Evolutionary conservation across 805 yeast species (phyloP).

Genomic region (Ogataea trehaloabstinens): DNA sequence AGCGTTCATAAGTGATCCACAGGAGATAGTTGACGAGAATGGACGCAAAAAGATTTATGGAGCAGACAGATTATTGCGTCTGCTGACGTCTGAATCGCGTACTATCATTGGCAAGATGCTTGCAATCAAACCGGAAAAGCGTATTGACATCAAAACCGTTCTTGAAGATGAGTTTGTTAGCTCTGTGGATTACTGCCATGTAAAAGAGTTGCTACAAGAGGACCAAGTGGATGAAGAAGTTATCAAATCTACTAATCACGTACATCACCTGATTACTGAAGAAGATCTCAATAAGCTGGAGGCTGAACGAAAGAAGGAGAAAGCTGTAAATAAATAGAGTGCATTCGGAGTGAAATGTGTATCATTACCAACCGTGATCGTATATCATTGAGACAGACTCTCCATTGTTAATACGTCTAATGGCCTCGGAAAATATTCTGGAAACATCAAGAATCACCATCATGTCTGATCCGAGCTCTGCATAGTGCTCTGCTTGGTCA

Average conservation of each 20-base stretch:
- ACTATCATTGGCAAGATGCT: conserved; percentile 65
- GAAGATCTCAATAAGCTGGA: conserved; percentile 50
- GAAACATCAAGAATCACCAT: conserved; percentile 83
- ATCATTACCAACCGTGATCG: conserved; percentile 66
- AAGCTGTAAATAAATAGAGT: conserved; percentile 11
- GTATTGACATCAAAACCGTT: conserved; percentile 60
- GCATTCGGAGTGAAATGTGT: neutral
- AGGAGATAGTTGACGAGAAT: conserved; percentile 24
- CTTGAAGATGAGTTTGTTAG: conserved; percentile 56
- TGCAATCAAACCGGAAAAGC: conserved; percentile 50
- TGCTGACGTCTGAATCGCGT: conserved; percentile 69
- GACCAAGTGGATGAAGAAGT: conserved; percentile 18
- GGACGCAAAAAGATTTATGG: conserved; percentile 41
- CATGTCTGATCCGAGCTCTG: conserved; percentile 49
- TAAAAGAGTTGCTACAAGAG: conserved; percentile 13
- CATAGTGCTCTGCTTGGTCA: conserved; percentile 67
- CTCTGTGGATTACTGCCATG: conserved; percentile 54
- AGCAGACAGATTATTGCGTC: conserved; percentile 66
- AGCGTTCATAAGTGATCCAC: conserved; percentile 46
- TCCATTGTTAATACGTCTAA: conserved; percentile 94
- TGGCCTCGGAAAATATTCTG: conserved; percentile 87
- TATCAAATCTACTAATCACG: conserved; percentile 41
- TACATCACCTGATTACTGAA: conserved; percentile 68
- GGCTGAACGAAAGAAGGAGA: conserved; percentile 32
- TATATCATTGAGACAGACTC: conserved; percentile 92